Base-by-base conservation (phyloP, 2,329 filamentous ascomycete genomes). In the Hymenoscyphus albidus region DNA sequence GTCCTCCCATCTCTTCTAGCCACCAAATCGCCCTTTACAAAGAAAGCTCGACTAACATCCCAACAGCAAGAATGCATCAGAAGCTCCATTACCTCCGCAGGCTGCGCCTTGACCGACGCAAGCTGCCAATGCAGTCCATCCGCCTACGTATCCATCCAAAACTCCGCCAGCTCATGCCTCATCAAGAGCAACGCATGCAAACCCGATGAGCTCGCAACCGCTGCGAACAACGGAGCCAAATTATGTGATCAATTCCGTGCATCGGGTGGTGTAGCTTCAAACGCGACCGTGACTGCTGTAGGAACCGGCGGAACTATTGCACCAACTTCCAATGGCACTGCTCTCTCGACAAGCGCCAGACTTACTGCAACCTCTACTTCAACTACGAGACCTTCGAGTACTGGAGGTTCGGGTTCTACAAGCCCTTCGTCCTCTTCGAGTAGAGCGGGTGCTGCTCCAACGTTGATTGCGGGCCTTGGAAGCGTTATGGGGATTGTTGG, bases 81-180 rank as follows among this genome's bases (percentile, higher is more conserved):
- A 48, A 70, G 74, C 16, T 74, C 74, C 65, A 73, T 81, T 66
- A 65, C 72, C 62, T 65, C 74, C 65, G 73, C 74, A 57, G 77
- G 77, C 70, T 81, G 79, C 71, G 44, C 66, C 3, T 65, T 76
- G 68, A 67, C 66, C 59, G 78, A 80, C 66, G 71, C 74, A 10
- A 71, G 69, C 60, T 81, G 80, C 73, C 75, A 76, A 69, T 81
- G 80, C 72, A 69, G 68, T 42, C 59, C 64, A 44, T 64, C 59
- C 3, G 51, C 73, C 32, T n/a, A 73, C 16, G 66, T 64, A 51
- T 6, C 35, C 1, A 77, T 73, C 63, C 76, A 78, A 71, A 64
- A 64, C 48, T 69, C 73, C 65, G 74, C 79, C 40, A 62, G 68
- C 27, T 63, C 70, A 42, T 64, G 73, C 56, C 73, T 76, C 62